Evolutionary conservation across 2,329 filamentous ascomycete genomes (phyloP).

Genomic region (Xylaria sp.): DNA sequence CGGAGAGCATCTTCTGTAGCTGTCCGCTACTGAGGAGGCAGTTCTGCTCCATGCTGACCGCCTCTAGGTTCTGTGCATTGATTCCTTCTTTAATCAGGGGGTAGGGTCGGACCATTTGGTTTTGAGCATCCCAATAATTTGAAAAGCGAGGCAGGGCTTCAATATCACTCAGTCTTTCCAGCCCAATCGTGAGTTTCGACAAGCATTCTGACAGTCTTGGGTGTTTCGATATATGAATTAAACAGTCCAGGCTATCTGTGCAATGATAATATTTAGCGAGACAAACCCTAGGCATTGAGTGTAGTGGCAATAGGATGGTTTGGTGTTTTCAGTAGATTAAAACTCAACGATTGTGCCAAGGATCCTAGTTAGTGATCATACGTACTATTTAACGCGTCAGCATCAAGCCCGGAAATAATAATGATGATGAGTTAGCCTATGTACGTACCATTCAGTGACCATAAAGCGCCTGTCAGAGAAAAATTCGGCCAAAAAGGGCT

Average conservation of each 20-base stretch:
- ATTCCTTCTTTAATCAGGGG: conserved; percentile 16
- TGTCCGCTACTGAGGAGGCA: conserved; percentile 29
- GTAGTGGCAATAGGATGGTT: too few relatives aligned
- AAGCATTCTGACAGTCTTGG: conserved; percentile 20
- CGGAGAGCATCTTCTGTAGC: conserved; percentile 25
- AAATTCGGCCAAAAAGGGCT: conserved; percentile 29
- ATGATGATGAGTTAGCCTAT: neutral
- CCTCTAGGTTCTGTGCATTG: conserved; percentile 22
- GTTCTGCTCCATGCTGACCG: conserved; percentile 27
- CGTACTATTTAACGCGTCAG: conserved; percentile 14
- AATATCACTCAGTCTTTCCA: conserved; percentile 27
- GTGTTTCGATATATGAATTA: conserved; percentile 28
- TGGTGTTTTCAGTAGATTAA: neutral
- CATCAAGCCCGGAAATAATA: neutral
- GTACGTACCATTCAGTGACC: conserved; percentile 25
- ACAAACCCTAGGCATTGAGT: too few relatives aligned
- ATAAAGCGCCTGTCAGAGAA: conserved; percentile 31
- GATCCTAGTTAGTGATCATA: neutral
- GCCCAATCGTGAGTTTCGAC: conserved; percentile 29
- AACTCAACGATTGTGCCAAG: too few relatives aligned
- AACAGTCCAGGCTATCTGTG: conserved; percentile 24
- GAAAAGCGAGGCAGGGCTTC: conserved; percentile 20
- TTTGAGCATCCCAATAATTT: conserved; percentile 11
- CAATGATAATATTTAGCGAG: neutral
- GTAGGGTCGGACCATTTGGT: conserved; percentile 1